phyloP scores from a whole-genome alignment of 2,329 filamentous ascomycete species.

The Colletotrichum plurivorum region DNA sequence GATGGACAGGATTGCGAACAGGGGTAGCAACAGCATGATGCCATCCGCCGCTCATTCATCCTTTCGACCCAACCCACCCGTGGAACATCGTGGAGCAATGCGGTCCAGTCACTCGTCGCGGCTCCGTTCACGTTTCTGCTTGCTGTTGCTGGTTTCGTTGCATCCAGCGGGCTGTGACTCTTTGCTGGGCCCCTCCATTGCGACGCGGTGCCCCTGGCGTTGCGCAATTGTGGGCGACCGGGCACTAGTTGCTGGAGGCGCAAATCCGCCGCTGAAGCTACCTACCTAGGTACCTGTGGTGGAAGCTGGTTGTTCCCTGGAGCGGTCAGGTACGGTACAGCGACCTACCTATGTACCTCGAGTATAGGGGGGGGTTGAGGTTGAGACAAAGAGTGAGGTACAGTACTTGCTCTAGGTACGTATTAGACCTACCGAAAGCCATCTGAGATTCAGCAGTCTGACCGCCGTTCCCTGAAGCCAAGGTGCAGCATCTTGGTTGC shows the following conservation, averaged over 20 bases:
- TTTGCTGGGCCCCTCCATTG: conserved; percentile 16
- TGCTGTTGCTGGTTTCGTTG: not conserved
- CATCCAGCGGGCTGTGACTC: not conserved
- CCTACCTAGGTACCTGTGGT: no score
- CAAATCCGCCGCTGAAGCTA: conserved; percentile 2
- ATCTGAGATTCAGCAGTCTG: not conserved
- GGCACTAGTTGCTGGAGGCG: conserved; percentile 10
- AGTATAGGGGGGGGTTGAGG: no score
- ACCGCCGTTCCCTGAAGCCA: conserved; percentile 12
- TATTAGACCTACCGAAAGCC: no score
- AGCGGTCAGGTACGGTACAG: conserved; percentile 18
- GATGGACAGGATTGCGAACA: not conserved
- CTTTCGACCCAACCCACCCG: not conserved
- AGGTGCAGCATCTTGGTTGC: not conserved
- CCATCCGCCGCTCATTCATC: not conserved
- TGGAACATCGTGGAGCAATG: not conserved
- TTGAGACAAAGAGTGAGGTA: not conserved
- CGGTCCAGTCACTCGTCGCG: conserved; percentile 8
- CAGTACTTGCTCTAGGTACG: not conserved
- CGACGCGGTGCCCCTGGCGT: conserved; percentile 36
- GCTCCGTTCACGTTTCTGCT: conserved; percentile 28
- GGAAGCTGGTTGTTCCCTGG: conserved; percentile 25
- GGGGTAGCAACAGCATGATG: conserved; percentile 27
- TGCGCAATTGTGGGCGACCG: conserved; percentile 36
- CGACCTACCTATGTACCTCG: not conserved